These are phyloP conservation scores for Massospora cicadina DNA, from an alignment of 371 early-diverging fungal genomes.

Conservation along the genomic window DNA sequence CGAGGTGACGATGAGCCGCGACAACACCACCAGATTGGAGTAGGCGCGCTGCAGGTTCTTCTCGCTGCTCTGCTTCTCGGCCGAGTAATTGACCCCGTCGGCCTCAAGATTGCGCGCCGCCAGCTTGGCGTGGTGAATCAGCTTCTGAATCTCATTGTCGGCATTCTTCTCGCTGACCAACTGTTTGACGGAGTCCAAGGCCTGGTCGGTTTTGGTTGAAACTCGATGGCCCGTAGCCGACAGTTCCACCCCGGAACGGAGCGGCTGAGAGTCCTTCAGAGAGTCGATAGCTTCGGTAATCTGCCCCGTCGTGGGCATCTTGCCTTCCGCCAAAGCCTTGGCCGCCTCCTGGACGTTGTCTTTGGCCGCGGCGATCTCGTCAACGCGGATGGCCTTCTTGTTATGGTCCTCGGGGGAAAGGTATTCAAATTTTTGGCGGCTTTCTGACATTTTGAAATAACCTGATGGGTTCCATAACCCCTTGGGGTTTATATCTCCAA, in stretches of 20 bases:
- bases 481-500: not conserved
- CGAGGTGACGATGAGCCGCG: constrained; percentile 17
- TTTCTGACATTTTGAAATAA: not conserved
- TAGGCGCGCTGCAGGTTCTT: constrained; percentile 2
- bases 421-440: constrained; percentile 1
- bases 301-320: constrained; percentile 14
- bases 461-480: not conserved
- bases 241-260: constrained; percentile 8
- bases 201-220: constrained; percentile 5
- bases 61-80: constrained; percentile 7
- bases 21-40: constrained; percentile 13
- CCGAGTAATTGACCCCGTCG: constrained; percentile 6
- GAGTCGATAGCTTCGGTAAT: constrained; percentile 9
- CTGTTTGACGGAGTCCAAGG: constrained; percentile 13
- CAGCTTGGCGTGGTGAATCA: constrained; percentile 9
- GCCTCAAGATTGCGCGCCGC: constrained; percentile 6
- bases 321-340: constrained; percentile 12
- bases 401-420: not conserved
- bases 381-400: not conserved
- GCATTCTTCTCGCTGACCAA: constrained; percentile 14
- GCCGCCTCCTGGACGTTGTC: not conserved
- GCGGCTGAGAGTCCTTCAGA: constrained; percentile 13
- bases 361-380: constrained; percentile 2
- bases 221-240: constrained; percentile 14
- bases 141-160: constrained; percentile 12